Conservation (phyloP, 2,329 filamentous ascomycete genomes). For the Paecilomyces fulvus region DNA sequence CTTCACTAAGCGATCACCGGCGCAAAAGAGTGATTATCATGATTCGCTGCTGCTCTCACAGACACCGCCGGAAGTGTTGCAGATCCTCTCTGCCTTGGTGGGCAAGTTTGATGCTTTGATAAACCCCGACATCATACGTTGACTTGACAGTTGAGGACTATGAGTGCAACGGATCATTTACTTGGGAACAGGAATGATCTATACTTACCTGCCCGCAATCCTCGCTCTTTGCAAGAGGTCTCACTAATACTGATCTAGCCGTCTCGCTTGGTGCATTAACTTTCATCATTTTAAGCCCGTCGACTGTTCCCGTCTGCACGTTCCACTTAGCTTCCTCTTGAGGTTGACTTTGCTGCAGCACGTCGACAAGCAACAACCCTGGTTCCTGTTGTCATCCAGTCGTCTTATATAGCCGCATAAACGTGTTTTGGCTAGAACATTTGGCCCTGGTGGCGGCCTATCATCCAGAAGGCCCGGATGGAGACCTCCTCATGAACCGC, state of each 20-base stretch:
- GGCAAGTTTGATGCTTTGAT: not conserved
- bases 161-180: not conserved
- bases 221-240: not conserved
- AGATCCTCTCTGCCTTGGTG: not conserved
- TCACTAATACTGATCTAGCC: not conserved
- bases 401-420: not conserved
- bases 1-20: not conserved
- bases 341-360: not conserved
- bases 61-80: not conserved
- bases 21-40: not conserved
- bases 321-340: not conserved
- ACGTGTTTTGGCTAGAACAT: not conserved
- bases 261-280: not conserved
- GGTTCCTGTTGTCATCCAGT: not conserved
- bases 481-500: not conserved
- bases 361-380: not conserved
- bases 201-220: not conserved
- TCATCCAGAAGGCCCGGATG: not conserved
- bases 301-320: not conserved
- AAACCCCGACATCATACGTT: not conserved
- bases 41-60: not conserved
- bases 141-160: not conserved
- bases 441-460: not conserved
- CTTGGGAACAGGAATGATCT: not conserved
- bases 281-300: not conserved